These are phyloP conservation scores for Phytophthora sansomeana DNA, from an alignment of 352 stramenopile species.

Conservation along the genomic window DNA sequence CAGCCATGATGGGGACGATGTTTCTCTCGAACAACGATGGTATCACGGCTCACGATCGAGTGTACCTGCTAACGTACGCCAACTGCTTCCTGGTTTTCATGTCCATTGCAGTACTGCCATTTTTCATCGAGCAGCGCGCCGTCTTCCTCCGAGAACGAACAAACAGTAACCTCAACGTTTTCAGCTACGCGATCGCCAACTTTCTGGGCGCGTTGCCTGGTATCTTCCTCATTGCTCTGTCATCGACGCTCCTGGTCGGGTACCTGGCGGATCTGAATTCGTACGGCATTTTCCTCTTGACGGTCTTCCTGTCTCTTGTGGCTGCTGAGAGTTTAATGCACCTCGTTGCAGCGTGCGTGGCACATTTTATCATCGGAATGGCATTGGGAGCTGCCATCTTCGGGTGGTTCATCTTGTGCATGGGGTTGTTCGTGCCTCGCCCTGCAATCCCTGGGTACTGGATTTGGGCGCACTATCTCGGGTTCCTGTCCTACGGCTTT, in stretches of 20 bases:
- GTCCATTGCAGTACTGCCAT: conserved; percentile 85
- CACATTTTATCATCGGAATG: conserved; percentile 90
- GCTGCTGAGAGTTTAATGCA: conserved; percentile 83
- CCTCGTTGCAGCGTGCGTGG: conserved; percentile 69
- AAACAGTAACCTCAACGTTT: conserved; percentile 63
- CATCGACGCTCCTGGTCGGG: conserved; percentile 57
- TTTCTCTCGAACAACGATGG: conserved; percentile 49
- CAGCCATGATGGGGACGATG: conserved; percentile 78
- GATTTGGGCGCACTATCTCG: conserved; percentile 83
- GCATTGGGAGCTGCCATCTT: conserved; percentile 75
- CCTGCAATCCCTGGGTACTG: conserved; percentile 70
- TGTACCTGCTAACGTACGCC: conserved; percentile 86
- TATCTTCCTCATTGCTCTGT: conserved; percentile 64
- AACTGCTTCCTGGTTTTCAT: conserved; percentile 93
- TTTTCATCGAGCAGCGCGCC: conserved; percentile 85
- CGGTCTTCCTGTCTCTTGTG: conserved; percentile 76
- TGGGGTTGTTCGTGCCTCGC: conserved; percentile 76
- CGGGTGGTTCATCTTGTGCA: conserved; percentile 86
- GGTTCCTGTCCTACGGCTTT: conserved; percentile 87
- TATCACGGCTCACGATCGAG: conserved; percentile 39
- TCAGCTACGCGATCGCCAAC: conserved; percentile 80
- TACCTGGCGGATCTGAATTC: conserved; percentile 57
- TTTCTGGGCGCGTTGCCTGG: conserved; percentile 72
- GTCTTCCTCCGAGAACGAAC: conserved; percentile 85
- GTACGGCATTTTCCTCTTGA: conserved; percentile 66